Evolutionary conservation across 2,329 filamentous ascomycete genomes (phyloP).

Genomic region (Incumbomyces delicatus): DNA sequence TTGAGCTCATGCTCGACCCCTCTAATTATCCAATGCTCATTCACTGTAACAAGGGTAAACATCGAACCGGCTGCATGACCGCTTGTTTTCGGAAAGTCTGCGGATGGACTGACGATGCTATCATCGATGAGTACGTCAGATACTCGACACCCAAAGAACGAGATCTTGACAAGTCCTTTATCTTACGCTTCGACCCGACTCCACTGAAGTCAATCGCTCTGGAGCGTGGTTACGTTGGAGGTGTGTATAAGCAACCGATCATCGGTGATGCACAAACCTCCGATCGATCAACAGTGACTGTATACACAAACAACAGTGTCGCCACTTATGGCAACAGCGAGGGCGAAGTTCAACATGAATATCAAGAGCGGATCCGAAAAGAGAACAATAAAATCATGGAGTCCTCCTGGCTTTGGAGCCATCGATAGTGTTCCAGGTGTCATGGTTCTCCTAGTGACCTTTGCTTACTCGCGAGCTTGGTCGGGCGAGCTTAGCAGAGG

Average conservation of each 20-base stretch:
- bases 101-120: slow-evolving; percentile 53
- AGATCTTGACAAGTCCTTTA: slow-evolving; percentile 22
- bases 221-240: slow-evolving; percentile 19
- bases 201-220: slow-evolving; percentile 18
- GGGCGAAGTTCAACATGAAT: slow-evolving; percentile 11
- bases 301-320: slow-evolving; percentile 20
- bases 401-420: slow-evolving; percentile 11
- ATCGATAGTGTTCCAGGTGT: slow-evolving; percentile 8
- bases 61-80: slow-evolving; percentile 83
- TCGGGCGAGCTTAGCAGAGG: no score
- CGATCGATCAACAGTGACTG: slow-evolving; percentile 11
- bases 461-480: no score
- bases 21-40: slow-evolving; percentile 71
- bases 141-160: slow-evolving; percentile 47
- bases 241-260: slow-evolving; percentile 17
- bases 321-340: slow-evolving; percentile 1
- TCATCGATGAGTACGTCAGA: slow-evolving; percentile 63
- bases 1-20: slow-evolving; percentile 61
- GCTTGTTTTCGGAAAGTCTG: slow-evolving; percentile 66
- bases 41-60: slow-evolving; percentile 91
- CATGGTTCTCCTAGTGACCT: neutral
- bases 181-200: slow-evolving; percentile 17
- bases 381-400: slow-evolving; percentile 14
- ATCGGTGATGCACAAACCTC: slow-evolving; percentile 9
- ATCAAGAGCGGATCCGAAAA: slow-evolving; percentile 14